These are phyloP conservation scores for Coriolopsis trogii DNA, from an alignment of 1,284 basidiomycete species.

Conservation along the genomic window DNA sequence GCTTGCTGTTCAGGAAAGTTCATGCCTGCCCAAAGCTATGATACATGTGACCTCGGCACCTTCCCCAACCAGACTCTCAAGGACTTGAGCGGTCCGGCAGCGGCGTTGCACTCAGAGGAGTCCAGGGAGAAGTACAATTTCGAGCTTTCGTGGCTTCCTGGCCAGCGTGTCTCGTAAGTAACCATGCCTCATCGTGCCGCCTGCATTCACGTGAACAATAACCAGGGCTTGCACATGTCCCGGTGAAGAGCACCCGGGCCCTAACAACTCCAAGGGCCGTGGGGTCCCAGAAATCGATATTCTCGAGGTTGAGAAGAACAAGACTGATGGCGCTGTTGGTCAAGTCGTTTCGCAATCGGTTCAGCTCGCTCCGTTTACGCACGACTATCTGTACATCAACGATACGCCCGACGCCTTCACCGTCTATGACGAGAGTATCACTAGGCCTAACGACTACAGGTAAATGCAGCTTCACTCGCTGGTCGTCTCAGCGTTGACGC, in stretches of 20 bases:
- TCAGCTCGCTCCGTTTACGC: slow-evolving; percentile 70
- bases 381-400: slow-evolving; percentile 48
- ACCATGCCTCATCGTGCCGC: not conserved
- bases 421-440: slow-evolving; percentile 44
- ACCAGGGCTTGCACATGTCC: slow-evolving; percentile 74
- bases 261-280: slow-evolving; percentile 65
- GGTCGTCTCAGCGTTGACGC: too few relatives aligned
- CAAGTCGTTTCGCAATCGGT: slow-evolving; percentile 65
- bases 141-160: slow-evolving; percentile 50
- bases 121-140: slow-evolving; percentile 47
- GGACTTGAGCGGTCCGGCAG: slow-evolving; percentile 47
- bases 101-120: slow-evolving; percentile 50
- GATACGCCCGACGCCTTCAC: slow-evolving; percentile 48
- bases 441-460: slow-evolving; percentile 36
- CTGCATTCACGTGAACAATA: not conserved
- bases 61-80: slow-evolving; percentile 74
- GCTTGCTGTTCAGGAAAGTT: slow-evolving; percentile 31
- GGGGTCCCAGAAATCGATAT: slow-evolving; percentile 88
- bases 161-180: slow-evolving; percentile 48
- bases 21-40: slow-evolving; percentile 55
- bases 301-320: slow-evolving; percentile 71
- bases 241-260: slow-evolving; percentile 84
- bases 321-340: slow-evolving; percentile 42
- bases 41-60: slow-evolving; percentile 84
- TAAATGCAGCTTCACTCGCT: too few relatives aligned